Base-by-base conservation (phyloP, 176 grass and related monocot species). In the Rhynchospora breviuscula region DNA sequence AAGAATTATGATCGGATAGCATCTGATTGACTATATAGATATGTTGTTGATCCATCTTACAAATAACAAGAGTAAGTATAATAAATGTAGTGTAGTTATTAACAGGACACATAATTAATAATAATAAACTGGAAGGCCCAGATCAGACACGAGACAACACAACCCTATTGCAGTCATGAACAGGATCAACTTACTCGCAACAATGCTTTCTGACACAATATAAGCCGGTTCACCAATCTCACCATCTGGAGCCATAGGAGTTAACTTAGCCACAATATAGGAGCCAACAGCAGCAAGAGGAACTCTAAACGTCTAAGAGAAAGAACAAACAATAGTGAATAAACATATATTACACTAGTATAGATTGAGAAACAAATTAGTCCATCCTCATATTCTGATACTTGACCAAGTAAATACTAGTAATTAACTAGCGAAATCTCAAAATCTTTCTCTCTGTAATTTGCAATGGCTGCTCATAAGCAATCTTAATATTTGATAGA, bases 221-320 rank as follows among this genome's bases (percentile, higher is more conserved):
- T 91, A 99, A 53, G 93, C 93, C 71, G 96, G 91, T 91, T 88
- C 88, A 83, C 96, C 96, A 54, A 85, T 89, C 95, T 99, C 96
- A 73, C 93, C 96, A 91, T 99, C 93, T 74, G 86, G 86, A 18
- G 87, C 84, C 89, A 85, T 88, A 62, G 93, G 96, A 92, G 79
- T 93, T 85, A 95, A 95, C 88, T 93, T 99, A 56, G 88, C 96
- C 85, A 99, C 89, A 79, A 99, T 87, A 86, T 92, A 89, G 78
- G 78, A 84, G 69, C 96, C 96, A 88, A 93, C 82, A 84, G 93
- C 91, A 63, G 80, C 73, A 64, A 99, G 89, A 86, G 93, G 93
- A 89, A 99, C 84, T 57, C 91, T 86, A 86, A 99, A 95, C 86
- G 82, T 89, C 96, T 99, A 86, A 68, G 79, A 13, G 80, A 45